Percentiles rank a stretch among this genome's conserved stretches.
Conservation (phyloP, 306 rosid genomes). For the Cyamopsis tetragonoloba region DNA sequence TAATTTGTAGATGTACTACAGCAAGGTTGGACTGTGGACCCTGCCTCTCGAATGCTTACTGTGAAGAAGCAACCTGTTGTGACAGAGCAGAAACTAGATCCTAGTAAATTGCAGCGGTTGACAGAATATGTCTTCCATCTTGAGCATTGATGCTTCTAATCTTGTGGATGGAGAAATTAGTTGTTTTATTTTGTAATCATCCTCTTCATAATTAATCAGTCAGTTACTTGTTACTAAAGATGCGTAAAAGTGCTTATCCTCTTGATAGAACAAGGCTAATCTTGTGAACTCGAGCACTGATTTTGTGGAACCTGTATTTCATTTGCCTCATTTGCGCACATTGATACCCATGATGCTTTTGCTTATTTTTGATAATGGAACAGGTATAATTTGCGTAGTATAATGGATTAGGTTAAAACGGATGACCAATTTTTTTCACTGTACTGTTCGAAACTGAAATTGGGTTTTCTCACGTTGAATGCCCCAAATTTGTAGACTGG, state of each 20-base stretch:
- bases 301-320: not conserved
- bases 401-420: too few relatives aligned
- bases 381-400: not conserved
- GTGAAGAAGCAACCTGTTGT: slow-evolving; percentile 69
- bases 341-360: not conserved
- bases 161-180: slow-evolving; percentile 10
- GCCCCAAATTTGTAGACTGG: not conserved
- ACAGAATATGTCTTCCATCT: slow-evolving; percentile 90
- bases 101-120: slow-evolving; percentile 77
- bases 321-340: too few relatives aligned
- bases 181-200: not conserved
- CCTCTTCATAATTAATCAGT: not conserved
- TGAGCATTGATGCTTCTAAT: slow-evolving; percentile 55
- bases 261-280: too few relatives aligned
- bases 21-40: slow-evolving; percentile 77
- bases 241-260: not conserved
- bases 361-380: not conserved
- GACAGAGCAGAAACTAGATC: slow-evolving; percentile 79
- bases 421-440: too few relatives aligned
- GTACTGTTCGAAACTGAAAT: not conserved
- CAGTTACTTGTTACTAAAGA: not conserved
- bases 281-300: slow-evolving; percentile 12
- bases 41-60: slow-evolving; percentile 67
- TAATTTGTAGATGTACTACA: slow-evolving; percentile 50
- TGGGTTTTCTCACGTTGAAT: not conserved